Evolutionary conservation across 768 basidiomycete species (phyloP), one percentile per base, ranked within the genome.

Genomic region (Gloeopeniophorella convolvens): DNA sequence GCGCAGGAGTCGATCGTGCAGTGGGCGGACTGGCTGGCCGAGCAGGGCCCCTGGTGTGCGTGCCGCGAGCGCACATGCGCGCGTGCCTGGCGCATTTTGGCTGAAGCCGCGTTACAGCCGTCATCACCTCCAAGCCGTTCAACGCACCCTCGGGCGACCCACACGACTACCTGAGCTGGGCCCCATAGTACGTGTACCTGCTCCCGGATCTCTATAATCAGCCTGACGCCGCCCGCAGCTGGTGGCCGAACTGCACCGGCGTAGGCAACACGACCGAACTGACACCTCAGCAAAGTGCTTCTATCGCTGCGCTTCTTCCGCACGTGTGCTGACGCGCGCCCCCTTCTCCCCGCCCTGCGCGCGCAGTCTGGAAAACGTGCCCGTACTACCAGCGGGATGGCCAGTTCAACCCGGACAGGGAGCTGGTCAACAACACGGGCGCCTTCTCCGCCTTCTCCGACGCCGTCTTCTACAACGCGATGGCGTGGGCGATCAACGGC

Each of bases 391-490:
- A 45, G 32, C 59, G 56, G n/a, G 68, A 69, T 44, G 68, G 68
- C 20, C 26, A 59, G 39, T 63, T 65, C 49, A 63, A 64, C 46
- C 68, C 68, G 20, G 68, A 68, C 39, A 50, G 58, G 9, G 56
- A 59, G 11, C 45, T 53, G 10, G 55, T 68, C 16, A 59, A 68
- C 48, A 57, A 65, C 48, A 60, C 56, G 9, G 60, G 61, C 16
- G 56, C 59, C 15, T 61, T 67, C 54, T 40, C 49, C 21, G 59
- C 57, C 37, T 34, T 69, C 43, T 42, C 66, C 23, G 60, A 68
- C 32, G 62, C 66, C 10, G 59, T 66, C 20, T 59, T 66, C 30
- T 64, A 62, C 59, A 66, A 66, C 50, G 32, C 67, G n/a, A 42
- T 69, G 12, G 61, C 68, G 5, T 69, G 61, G 60, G 54, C 43